Conservation (phyloP, 352 stramenopile species). For the Elongisporangium undulatum region DNA sequence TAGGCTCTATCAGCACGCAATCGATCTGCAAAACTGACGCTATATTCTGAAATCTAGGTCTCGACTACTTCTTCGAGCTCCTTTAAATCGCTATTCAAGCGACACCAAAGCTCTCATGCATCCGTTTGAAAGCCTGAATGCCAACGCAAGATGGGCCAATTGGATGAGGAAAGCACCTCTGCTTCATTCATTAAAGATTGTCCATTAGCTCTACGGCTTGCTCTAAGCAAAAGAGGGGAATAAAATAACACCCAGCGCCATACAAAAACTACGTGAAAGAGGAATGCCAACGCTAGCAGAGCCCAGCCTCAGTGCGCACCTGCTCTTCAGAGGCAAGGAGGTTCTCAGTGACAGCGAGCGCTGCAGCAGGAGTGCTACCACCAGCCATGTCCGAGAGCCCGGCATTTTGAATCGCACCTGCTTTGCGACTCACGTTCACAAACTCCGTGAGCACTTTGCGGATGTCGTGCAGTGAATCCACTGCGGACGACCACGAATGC, state of each 20-base stretch:
- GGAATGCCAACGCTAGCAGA: neutral
- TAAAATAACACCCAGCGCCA: neutral
- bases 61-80: slow-evolving; percentile 80
- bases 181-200: neutral
- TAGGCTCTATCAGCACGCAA: neutral
- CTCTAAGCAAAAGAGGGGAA: slow-evolving; percentile 5
- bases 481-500: slow-evolving; percentile 49
- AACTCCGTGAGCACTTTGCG: slow-evolving; percentile 76
- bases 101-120: no score
- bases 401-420: slow-evolving; percentile 5
- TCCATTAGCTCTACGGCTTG: neutral
- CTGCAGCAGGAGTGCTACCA: neutral
- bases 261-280: neutral
- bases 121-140: no score
- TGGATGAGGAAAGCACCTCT: neutral
- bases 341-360: neutral
- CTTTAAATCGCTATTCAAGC: slow-evolving; percentile 17
- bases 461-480: slow-evolving; percentile 63
- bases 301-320: neutral
- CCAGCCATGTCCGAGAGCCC: neutral
- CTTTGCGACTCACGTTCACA: slow-evolving; percentile 44
- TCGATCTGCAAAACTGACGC: no score
- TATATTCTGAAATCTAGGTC: slow-evolving; percentile 23
- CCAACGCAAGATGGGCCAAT: no score
- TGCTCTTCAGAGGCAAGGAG: neutral